Base-by-base conservation (phyloP, 176 grass and related monocot species). In the Pontederia crassipes region DNA sequence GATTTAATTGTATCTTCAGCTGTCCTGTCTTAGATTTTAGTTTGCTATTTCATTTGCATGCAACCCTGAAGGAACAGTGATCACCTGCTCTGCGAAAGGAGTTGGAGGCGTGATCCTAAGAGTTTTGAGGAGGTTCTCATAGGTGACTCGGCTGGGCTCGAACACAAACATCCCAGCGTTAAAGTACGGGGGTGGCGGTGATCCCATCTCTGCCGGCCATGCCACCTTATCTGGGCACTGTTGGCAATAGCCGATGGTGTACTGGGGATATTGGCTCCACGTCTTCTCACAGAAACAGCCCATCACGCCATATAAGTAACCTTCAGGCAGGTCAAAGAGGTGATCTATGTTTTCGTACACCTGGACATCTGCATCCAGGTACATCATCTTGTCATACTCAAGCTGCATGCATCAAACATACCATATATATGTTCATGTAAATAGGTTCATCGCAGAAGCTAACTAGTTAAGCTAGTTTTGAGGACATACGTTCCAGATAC, bases 291-390 rank as follows among this genome's bases (percentile, higher is more conserved):
- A 69, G 66, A 57, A 69, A 53, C 66, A 69, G 52, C 56, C 66
- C 66, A 69, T 69, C 16, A 54, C 66, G 1, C 52, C 66, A 46
- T 69, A 69, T 51, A 69, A 69, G 66, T 56, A 47, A n/a, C 66
- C 52, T 20, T 69, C 29, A 10, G 66, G 66, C 35, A 69, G 7
- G 53, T 69, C 66, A 32, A 69, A 69, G n/a, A 69, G 66, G 11
- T 69, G 66, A 46, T 69, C 66, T 69, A 69, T 69, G 66, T 69
- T 69, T 2, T 69, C 66, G 18, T 46, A 69, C 52, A 69, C 66
- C 46, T 69, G 66, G 52, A 69, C 56, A 46, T 69, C 66, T 24
- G 66, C 66, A 47, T 69, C 66, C 20, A 69, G 53, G 46, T 69
- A 69, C 14, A 69, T 69, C 32, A 69, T 69, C 66, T 57, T 69